phyloP scores from a whole-genome alignment of 1,284 basidiomycete genomes.

The Microbotryum saponariae region DNA sequence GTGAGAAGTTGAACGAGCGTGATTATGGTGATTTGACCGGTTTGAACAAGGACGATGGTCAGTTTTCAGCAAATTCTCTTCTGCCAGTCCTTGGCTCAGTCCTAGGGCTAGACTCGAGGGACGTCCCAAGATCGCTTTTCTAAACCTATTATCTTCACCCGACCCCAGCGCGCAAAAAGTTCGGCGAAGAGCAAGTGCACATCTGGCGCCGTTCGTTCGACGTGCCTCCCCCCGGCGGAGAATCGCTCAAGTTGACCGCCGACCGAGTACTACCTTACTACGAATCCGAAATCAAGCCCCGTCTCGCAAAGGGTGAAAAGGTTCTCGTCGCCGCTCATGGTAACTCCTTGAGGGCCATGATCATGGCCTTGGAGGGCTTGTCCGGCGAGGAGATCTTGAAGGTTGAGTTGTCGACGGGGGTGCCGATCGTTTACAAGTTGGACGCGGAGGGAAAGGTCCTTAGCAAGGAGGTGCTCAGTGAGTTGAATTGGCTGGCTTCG shows the following conservation, averaged over 20 bases:
- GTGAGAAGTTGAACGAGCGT: constrained; percentile 45
- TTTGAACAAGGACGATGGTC: constrained; percentile 43
- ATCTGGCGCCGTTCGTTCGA: constrained; percentile 40
- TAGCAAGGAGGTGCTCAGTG: no score
- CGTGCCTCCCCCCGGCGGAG: constrained; percentile 44
- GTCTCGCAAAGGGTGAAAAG: constrained; percentile 42
- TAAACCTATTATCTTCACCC: not conserved
- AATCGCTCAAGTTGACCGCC: constrained; percentile 44
- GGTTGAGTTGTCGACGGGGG: constrained; percentile 44
- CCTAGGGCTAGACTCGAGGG: not conserved
- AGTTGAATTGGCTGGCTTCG: no score
- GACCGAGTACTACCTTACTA: constrained; percentile 44
- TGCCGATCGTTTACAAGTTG: constrained; percentile 45
- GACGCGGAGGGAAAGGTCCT: constrained; percentile 11
- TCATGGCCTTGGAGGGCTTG: constrained; percentile 43
- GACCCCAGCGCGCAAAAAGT: constrained; percentile 41
- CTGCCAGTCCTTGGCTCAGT: not conserved
- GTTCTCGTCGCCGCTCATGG: constrained; percentile 45
- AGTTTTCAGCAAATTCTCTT: no score
- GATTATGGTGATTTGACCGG: constrained; percentile 45
- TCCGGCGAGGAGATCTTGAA: constrained; percentile 43
- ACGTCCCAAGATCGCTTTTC: not conserved
- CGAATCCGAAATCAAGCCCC: constrained; percentile 42
- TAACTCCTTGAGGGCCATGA: constrained; percentile 43
- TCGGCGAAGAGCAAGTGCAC: constrained; percentile 46